These are phyloP conservation scores for Suaeda aralocaspica DNA, from an alignment of 148 eudicot genomes.

Conservation along the genomic window DNA sequence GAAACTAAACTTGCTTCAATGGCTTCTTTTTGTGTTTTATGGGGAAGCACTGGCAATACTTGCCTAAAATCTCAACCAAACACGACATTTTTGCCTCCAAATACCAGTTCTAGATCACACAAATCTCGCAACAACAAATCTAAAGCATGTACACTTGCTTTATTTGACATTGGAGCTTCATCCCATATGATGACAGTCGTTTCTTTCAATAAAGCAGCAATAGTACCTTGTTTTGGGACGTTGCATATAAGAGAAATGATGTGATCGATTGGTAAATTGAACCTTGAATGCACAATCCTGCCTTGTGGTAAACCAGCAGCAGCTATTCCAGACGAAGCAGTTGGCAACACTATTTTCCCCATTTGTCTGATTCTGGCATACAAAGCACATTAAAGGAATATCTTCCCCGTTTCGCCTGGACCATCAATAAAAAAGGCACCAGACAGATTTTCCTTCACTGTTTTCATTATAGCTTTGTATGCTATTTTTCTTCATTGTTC, in stretches of 20 bases:
- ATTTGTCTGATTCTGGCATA: not conserved
- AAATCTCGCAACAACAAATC: not conserved
- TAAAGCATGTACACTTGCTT: not conserved
- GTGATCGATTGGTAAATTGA: not conserved
- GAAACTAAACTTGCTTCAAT: constrained; percentile 14
- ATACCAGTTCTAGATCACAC: not conserved
- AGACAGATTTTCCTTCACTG: not conserved
- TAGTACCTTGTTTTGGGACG: not conserved
- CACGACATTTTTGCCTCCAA: not conserved
- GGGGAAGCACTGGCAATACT: not conserved
- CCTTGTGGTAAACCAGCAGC: not conserved
- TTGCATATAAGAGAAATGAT: not conserved
- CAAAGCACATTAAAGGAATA: constrained; percentile 7
- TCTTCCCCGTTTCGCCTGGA: not conserved
- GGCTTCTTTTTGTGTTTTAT: not conserved
- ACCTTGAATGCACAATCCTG: not conserved
- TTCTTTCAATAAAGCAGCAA: not conserved
- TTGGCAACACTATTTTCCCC: not conserved
- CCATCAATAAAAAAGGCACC: constrained; percentile 5
- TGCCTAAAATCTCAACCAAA: not conserved
- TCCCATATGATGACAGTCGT: not conserved
- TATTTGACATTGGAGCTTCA: not conserved
- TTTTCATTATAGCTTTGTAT: not conserved
- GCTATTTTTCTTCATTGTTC: not conserved
- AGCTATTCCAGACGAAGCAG: not conserved